Evolutionary conservation across 2,329 filamentous ascomycete genomes (phyloP).

Genomic region (Hymenoscyphus fraxineus): DNA sequence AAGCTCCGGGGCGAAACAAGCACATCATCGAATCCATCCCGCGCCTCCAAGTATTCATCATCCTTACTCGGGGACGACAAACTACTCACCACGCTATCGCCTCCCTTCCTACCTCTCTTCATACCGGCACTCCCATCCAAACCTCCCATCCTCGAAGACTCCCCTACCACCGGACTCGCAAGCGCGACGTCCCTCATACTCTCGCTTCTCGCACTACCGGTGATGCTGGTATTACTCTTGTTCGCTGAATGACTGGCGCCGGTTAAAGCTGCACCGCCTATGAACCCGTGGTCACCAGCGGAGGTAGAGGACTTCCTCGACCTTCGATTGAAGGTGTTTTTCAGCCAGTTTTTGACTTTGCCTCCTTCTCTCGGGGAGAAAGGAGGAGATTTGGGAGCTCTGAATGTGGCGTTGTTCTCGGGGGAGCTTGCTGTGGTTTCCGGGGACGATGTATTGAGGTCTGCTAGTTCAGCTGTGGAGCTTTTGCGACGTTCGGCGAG

Average conservation of each 20-base stretch:
- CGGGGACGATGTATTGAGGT: constrained; percentile 28
- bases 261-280: constrained; percentile 49
- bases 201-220: constrained; percentile 8
- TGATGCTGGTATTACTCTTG: constrained; percentile 32
- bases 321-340: constrained; percentile 47
- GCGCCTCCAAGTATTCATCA: constrained; percentile 50
- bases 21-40: constrained; percentile 41
- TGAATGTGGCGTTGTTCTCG: constrained; percentile 11
- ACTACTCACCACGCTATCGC: constrained; percentile 16
- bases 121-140: not conserved
- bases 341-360: constrained; percentile 49
- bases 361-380: constrained; percentile 10
- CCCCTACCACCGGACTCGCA: constrained; percentile 17
- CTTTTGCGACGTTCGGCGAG: not conserved
- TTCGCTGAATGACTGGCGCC: constrained; percentile 43
- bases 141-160: not conserved
- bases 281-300: constrained; percentile 35
- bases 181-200: constrained; percentile 23
- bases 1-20: constrained; percentile 37
- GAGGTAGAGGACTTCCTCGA: constrained; percentile 19
- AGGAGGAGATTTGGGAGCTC: constrained; percentile 10
- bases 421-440: not conserved
- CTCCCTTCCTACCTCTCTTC: constrained; percentile 5
- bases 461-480: constrained; percentile 7
- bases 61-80: constrained; percentile 29